These are phyloP conservation scores for Colletotrichum sp. DNA, from an alignment of 2,329 filamentous ascomycete species.

Conservation along the genomic window DNA sequence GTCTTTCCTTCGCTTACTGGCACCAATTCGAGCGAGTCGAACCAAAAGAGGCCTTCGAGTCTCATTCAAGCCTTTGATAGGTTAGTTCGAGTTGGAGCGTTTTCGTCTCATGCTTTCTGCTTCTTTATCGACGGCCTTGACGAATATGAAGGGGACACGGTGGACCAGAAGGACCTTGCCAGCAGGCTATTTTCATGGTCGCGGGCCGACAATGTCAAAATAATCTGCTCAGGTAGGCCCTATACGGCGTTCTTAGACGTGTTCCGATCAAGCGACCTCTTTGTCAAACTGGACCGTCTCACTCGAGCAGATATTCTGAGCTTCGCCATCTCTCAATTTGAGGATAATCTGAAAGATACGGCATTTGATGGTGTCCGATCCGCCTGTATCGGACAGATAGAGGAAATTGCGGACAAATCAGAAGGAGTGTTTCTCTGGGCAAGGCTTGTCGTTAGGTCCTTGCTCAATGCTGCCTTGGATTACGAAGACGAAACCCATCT, in stretches of 20 bases:
- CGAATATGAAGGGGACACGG: no score
- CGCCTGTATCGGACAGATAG: accelerated
- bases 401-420: accelerated
- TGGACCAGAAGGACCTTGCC: no score
- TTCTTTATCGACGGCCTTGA: no score
- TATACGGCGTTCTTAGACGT: not conserved
- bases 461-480: not conserved
- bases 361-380: not conserved
- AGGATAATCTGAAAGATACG: not conserved
- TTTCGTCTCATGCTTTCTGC: no score
- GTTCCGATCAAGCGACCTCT: no score
- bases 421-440: not conserved
- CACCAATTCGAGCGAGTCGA: accelerated
- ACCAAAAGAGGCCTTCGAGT: accelerated
- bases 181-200: no score
- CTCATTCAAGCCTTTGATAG: not conserved
- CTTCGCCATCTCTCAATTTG: not conserved
- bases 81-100: accelerated
- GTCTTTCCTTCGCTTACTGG: accelerated
- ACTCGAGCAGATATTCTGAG: accelerated
- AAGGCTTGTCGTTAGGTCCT: not conserved
- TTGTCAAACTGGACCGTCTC: not conserved
- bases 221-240: not conserved
- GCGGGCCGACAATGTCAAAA: no score
- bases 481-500: not conserved